Conservation (phyloP, 371 early-diverging fungal genomes). For the Mortierella sp. region DNA sequence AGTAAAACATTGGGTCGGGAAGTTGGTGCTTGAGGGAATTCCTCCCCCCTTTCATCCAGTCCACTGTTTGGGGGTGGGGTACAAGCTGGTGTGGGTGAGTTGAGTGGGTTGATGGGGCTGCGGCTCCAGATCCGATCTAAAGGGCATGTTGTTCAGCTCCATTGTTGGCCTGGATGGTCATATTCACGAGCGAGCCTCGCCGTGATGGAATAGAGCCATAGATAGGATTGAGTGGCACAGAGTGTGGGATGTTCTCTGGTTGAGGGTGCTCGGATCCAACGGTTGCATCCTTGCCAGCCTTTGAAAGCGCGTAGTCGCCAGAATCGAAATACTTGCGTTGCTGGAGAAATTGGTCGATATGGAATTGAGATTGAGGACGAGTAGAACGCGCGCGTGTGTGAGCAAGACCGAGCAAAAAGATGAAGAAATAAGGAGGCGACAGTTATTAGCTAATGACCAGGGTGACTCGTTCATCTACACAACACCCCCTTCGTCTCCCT, state of each 20-base stretch:
- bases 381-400: too few species aligned
- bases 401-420: not conserved
- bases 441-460: too few species aligned
- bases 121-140: constrained; percentile 16
- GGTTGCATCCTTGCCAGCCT: constrained; percentile 89
- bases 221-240: constrained; percentile 62
- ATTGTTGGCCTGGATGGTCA: constrained; percentile 33
- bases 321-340: constrained; percentile 97
- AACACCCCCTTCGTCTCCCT: too few species aligned
- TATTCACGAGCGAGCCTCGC: constrained; percentile 44
- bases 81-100: too few species aligned
- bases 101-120: too few species aligned
- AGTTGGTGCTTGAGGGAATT: too few species aligned
- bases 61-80: too few species aligned
- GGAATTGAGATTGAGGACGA: too few species aligned
- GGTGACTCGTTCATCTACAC: too few species aligned
- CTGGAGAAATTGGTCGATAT: not conserved
- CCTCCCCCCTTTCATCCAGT: too few species aligned
- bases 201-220: constrained; percentile 49
- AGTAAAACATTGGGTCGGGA: too few species aligned
- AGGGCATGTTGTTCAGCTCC: constrained; percentile 31
- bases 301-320: constrained; percentile 95
- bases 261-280: constrained; percentile 93
- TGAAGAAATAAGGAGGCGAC: too few species aligned
- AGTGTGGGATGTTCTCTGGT: constrained; percentile 94